phyloP scores from a whole-genome alignment of 2,329 filamentous ascomycete genomes.

The Xylaria sp. region DNA sequence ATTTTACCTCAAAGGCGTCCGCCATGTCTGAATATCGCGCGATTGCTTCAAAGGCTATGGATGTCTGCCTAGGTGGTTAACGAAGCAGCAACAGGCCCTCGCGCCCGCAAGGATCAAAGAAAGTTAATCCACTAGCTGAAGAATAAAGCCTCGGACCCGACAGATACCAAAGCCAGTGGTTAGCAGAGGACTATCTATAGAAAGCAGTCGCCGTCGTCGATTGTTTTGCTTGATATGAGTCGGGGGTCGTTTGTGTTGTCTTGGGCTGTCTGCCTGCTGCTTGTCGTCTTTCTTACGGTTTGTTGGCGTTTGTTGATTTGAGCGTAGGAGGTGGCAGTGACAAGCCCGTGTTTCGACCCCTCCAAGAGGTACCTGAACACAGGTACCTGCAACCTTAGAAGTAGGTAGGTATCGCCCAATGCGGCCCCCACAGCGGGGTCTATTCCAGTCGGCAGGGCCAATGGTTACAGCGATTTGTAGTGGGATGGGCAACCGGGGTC shows the following conservation, averaged over 20 bases:
- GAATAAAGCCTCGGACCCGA: background rate
- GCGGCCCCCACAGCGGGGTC: conserved; percentile 36
- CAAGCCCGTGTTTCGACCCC: conserved; percentile 4
- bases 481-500: background rate
- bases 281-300: background rate
- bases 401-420: background rate
- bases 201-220: background rate
- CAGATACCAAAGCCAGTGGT: background rate
- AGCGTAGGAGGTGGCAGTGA: conserved; percentile 22
- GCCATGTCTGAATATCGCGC: conserved; percentile 40
- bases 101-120: conserved; percentile 7
- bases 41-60: background rate
- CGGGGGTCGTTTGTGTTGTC: background rate
- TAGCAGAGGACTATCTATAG: background rate
- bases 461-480: conserved; percentile 43
- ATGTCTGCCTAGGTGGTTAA: background rate
- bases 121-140: background rate
- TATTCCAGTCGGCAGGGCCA: conserved; percentile 31
- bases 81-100: background rate
- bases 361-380: conserved; percentile 7
- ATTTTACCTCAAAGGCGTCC: conserved; percentile 51
- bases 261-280: background rate
- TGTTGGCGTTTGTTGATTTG: conserved; percentile 10
- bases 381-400: conserved; percentile 10
- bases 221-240: background rate